phyloP scores from a whole-genome alignment of 345 rosid species.

The Aquilaria yunnanensis region DNA sequence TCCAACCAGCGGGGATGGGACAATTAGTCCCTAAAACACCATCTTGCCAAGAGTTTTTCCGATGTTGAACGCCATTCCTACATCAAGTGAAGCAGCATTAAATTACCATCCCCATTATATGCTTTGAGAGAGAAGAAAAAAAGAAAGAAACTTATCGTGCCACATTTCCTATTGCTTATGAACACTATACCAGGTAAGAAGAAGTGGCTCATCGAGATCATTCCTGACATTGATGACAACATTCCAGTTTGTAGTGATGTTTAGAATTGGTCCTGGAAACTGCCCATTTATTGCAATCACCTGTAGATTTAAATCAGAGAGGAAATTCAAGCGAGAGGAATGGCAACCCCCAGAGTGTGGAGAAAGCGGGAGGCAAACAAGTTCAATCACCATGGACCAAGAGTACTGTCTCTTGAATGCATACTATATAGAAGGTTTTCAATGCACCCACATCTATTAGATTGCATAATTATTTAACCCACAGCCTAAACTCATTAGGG shows the following conservation, averaged over 20 bases:
- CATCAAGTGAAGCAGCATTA: slow-evolving; percentile 10
- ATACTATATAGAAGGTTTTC: too few relatives aligned
- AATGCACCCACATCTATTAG: too few relatives aligned
- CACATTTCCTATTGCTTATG: not conserved
- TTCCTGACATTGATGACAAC: slow-evolving; percentile 64
- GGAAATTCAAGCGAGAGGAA: not conserved
- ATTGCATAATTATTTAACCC: too few relatives aligned
- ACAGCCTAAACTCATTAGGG: too few relatives aligned
- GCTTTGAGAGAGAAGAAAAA: not conserved
- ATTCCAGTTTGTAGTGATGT: slow-evolving; percentile 73
- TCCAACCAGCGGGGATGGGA: slow-evolving; percentile 79
- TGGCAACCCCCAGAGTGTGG: too few relatives aligned
- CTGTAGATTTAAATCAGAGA: slow-evolving; percentile 15
- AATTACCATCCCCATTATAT: not conserved
- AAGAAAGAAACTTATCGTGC: not conserved
- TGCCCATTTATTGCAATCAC: slow-evolving; percentile 67
- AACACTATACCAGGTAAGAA: slow-evolving; percentile 63
- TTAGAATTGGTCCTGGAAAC: slow-evolving; percentile 71
- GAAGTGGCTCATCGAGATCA: slow-evolving; percentile 62
- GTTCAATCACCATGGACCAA: too few relatives aligned
- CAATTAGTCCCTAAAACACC: slow-evolving; percentile 88
- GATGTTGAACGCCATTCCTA: slow-evolving; percentile 73
- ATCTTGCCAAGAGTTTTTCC: slow-evolving; percentile 92
- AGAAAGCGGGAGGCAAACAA: too few relatives aligned
- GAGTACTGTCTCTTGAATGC: too few relatives aligned